These are phyloP conservation scores for Davidsoniella virescens DNA, from an alignment of 2,329 filamentous ascomycete genomes.

Conservation along the genomic window DNA sequence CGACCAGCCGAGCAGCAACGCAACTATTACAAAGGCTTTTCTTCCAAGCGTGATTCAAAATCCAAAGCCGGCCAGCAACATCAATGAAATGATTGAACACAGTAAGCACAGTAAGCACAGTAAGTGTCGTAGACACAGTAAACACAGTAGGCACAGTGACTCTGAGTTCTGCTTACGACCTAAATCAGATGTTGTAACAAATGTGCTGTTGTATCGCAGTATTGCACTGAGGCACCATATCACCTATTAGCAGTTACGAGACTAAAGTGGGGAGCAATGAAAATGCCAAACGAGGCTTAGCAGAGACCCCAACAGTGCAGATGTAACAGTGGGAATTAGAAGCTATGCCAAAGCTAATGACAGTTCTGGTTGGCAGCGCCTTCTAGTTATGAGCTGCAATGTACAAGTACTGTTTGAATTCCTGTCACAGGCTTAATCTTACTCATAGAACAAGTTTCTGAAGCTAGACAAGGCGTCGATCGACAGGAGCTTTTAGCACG, in stretches of 20 bases:
- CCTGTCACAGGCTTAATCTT: background rate
- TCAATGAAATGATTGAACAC: too few species aligned
- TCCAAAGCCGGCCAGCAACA: background rate
- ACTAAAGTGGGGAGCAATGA: background rate
- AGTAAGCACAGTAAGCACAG: background rate
- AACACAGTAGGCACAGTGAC: background rate
- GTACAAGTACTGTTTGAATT: background rate
- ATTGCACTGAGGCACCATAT: background rate
- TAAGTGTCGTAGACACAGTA: background rate
- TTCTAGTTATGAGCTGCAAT: too few species aligned
- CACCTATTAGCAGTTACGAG: background rate
- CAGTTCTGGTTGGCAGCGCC: too few species aligned
- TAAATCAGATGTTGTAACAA: background rate
- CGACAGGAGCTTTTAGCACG: constrained; percentile 6
- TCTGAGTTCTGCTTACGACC: too few species aligned
- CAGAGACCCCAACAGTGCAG: constrained; percentile 1
- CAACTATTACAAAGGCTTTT: background rate
- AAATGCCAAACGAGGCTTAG: constrained; percentile 7
- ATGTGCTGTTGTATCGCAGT: background rate
- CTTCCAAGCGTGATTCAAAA: background rate
- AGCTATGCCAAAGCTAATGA: too few species aligned
- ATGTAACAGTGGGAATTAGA: constrained; percentile 1
- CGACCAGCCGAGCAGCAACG: too few species aligned
- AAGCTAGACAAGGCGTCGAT: constrained; percentile 1
- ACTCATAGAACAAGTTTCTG: too few species aligned